phyloP scores from a whole-genome alignment of 192 early-diverging fungal species.

The Ambispora gerdemannii region DNA sequence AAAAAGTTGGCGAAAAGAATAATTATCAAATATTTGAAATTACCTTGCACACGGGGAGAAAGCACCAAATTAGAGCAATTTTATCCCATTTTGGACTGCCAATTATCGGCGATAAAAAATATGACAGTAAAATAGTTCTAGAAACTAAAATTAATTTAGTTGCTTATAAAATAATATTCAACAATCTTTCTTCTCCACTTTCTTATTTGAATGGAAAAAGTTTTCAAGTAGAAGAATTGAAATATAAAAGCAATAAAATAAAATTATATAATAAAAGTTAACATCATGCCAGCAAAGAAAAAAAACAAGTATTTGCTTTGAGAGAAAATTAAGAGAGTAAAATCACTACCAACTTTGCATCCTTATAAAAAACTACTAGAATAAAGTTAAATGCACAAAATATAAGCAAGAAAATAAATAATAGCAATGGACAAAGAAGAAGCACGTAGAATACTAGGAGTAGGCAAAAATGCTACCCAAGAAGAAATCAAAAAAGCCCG shows the following conservation, averaged over 20 bases:
- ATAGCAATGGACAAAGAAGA: not conserved
- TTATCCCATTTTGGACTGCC: no score
- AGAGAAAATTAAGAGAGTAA: conserved; percentile 7
- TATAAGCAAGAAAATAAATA: not conserved
- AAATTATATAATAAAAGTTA: not conserved
- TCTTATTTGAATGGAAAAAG: no score
- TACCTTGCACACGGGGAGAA: no score
- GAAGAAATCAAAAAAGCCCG: conserved; percentile 7
- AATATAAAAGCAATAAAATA: conserved; percentile 2
- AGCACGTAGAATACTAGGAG: conserved; percentile 6
- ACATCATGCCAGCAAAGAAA: conserved; percentile 15
- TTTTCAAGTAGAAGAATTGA: no score
- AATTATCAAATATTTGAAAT: no score
- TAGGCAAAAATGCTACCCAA: conserved; percentile 1
- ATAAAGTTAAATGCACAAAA: not conserved
- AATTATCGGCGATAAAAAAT: no score
- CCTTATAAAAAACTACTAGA: not conserved
- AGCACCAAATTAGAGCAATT: no score
- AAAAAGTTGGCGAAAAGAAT: no score
- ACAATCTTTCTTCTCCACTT: no score
- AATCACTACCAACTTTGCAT: not conserved
- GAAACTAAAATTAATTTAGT: no score
- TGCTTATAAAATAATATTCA: no score
- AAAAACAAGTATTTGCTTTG: conserved; percentile 12
- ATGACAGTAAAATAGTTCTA: no score